Evolutionary conservation across 2,329 filamentous ascomycete genomes (phyloP).

Genomic region (Cladobotryum mycophilum): DNA sequence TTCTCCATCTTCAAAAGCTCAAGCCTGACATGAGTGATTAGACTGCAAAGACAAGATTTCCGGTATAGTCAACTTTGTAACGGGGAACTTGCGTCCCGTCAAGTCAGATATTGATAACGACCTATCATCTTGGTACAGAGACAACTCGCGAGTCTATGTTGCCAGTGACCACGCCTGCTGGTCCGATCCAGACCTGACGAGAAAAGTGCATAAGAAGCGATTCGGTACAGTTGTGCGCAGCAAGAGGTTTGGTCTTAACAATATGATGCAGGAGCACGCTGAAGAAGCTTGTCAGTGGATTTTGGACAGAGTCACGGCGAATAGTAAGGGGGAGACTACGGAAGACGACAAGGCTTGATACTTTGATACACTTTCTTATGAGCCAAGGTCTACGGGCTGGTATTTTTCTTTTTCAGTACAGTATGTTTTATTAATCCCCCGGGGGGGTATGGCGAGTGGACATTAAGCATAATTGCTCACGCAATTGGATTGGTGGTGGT

Average conservation of each 20-base stretch:
- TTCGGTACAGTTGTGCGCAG: conserved; percentile 55
- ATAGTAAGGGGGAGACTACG: conserved; percentile 38
- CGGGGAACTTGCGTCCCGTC: conserved; percentile 68
- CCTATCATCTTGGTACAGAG: conserved; percentile 75
- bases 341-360: conserved; percentile 36
- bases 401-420: too few species aligned
- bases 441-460: too few species aligned
- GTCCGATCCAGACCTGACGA: conserved; percentile 53
- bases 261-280: conserved; percentile 52
- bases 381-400: too few species aligned
- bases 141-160: conserved; percentile 75
- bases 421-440: too few species aligned
- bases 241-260: conserved; percentile 40
- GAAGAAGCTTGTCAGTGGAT: conserved; percentile 49
- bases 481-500: too few species aligned
- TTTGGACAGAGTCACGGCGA: conserved; percentile 28
- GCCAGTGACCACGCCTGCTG: conserved; percentile 70
- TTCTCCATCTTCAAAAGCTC: neutral
- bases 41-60: conserved; percentile 62
- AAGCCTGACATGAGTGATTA: conserved; percentile 20
- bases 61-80: conserved; percentile 75
- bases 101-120: conserved; percentile 70
- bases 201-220: conserved; percentile 53
- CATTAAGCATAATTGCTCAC: too few species aligned
- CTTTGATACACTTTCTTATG: neutral